Percentiles rank a stretch among this genome's conserved stretches.
Evolutionary conservation across 768 basidiomycete genomes (phyloP).

Genomic region (Brasilioporus rufonigricans): DNA sequence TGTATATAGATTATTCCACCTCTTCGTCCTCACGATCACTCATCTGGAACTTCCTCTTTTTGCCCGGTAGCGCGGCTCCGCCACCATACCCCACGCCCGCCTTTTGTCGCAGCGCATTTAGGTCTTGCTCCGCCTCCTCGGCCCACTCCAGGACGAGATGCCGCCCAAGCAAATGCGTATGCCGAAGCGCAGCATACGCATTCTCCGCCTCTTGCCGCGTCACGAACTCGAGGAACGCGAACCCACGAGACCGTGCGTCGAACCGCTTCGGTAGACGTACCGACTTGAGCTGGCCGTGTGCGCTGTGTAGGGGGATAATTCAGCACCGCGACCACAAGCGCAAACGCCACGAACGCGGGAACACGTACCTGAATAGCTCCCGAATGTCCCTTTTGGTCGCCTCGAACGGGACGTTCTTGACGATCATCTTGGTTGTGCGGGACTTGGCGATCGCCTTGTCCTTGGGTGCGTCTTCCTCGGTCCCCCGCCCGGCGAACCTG

Average conservation of each 20-base stretch:
- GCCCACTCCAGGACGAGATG: slow-evolving; percentile 97
- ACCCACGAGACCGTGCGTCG: slow-evolving; percentile 85
- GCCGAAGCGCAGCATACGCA: slow-evolving; percentile 80
- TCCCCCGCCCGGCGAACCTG: slow-evolving; percentile 82
- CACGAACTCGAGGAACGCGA: slow-evolving; percentile 95
- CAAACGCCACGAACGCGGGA: not conserved
- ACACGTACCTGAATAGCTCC: slow-evolving; percentile 79
- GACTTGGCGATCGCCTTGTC: slow-evolving; percentile 45
- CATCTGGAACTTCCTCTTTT: slow-evolving; percentile 68
- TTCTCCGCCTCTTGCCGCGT: slow-evolving; percentile 87
- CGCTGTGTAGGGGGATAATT: slow-evolving; percentile 43
- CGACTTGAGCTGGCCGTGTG: slow-evolving; percentile 92
- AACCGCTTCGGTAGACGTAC: slow-evolving; percentile 92
- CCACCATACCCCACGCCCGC: slow-evolving; percentile 75
- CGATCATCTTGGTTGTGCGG: slow-evolving; percentile 89
- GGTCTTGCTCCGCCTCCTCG: slow-evolving; percentile 73
- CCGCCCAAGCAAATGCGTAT: slow-evolving; percentile 93
- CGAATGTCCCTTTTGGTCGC: slow-evolving; percentile 90
- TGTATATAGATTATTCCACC: slow-evolving; percentile 13
- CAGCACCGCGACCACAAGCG: not conserved
- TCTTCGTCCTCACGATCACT: slow-evolving; percentile 38
- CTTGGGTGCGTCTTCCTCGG: slow-evolving; percentile 52
- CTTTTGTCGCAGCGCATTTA: slow-evolving; percentile 75
- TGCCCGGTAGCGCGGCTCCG: slow-evolving; percentile 67
- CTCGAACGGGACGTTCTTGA: slow-evolving; percentile 98